Base-by-base conservation (phyloP, 345 rosid species). In the Camelina hispida region DNA sequence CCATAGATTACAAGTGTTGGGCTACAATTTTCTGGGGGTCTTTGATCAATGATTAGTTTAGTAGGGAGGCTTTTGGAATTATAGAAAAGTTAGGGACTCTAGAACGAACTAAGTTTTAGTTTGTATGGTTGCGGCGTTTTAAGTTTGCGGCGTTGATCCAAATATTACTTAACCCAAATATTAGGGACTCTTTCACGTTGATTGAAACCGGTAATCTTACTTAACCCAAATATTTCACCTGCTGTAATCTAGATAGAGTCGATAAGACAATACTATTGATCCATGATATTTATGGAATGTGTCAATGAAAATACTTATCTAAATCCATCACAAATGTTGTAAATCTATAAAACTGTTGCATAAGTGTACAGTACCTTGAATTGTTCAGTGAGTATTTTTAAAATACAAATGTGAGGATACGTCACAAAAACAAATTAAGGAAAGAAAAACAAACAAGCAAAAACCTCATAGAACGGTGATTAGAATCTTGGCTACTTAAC, bases 31-130 rank as follows among this genome's bases (percentile, higher is more conserved):
- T 38, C 10, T 53, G 14, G 9, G 20, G 53, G 7, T 50, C 30
- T 1, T 30, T 72, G 53, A 48, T 48, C 50, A 48, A 17, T 50
- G 2, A 12, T 17, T 50, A 16, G 52, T 47, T 22, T 71, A 50
- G 51, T 72, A 23, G 23, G 42, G 51, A 44, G 47, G 74, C n/a
- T 70, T 42, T 34, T 15, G 40, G 15, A n/a, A 22, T 71, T 37
- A 50, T 25, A n/a, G 25, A 25, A 18, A 48, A 48, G 25, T 51
- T 72, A 22, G 40, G 18, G 30, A 51, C 40, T 8, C 6, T 17
- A 17, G 4, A 40, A 38, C 61, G 16, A 37, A 50, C 30, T 40
- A 10, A 16, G 7, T 38, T 37, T 60, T 25, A 32, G 34, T 7
- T 62, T 62, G 53, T 51, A 12, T 40, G 17, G 38, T 14, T 44